Conservation (phyloP, 2,329 filamentous ascomycete species). For the Talaromyces amestolkiae region DNA sequence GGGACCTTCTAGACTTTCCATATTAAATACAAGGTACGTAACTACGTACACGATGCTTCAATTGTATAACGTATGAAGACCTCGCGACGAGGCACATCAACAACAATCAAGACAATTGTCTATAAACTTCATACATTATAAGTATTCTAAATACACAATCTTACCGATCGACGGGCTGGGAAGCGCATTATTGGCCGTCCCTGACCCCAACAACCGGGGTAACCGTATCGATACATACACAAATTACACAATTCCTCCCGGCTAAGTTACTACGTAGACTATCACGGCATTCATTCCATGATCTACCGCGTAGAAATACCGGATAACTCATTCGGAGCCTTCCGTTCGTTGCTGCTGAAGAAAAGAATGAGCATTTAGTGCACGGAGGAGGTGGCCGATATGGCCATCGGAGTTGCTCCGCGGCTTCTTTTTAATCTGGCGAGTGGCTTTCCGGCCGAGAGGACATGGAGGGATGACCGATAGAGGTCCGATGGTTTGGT, state of each 20-base stretch:
- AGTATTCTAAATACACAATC: not conserved
- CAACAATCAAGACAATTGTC: not conserved
- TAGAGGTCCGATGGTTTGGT: no score
- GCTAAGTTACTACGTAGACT: not conserved
- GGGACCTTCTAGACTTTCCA: not conserved
- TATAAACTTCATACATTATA: not conserved
- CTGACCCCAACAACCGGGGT: not conserved
- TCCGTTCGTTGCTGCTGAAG: not conserved
- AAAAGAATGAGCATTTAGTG: not conserved
- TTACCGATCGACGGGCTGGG: not conserved
- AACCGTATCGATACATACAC: not conserved
- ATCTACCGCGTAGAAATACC: not conserved
- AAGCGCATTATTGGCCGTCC: not conserved
- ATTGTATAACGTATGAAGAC: not conserved
- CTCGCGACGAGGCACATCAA: not conserved
- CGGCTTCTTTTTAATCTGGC: not conserved
- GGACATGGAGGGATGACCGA: no score
- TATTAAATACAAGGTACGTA: no score
- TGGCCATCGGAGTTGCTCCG: slow-evolving; percentile 2
- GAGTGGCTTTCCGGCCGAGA: not conserved
- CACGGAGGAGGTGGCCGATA: not conserved
- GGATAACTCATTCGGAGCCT: slow-evolving; percentile 12
- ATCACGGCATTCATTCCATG: not conserved
- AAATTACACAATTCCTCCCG: not conserved
- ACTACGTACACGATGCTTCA: not conserved